phyloP scores from a whole-genome alignment of 768 basidiomycete genomes.

The Leucocoprinus birnbaumii region DNA sequence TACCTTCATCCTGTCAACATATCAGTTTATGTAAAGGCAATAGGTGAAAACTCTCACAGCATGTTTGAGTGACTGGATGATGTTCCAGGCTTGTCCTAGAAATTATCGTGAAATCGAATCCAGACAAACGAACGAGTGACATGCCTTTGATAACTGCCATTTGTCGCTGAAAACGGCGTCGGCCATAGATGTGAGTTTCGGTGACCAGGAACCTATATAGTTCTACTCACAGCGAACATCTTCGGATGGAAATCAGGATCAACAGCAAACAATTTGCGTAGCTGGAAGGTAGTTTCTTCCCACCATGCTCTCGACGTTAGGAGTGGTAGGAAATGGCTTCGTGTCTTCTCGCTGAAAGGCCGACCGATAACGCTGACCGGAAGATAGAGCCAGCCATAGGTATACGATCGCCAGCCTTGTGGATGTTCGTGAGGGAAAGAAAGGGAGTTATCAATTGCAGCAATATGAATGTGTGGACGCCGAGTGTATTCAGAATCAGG shows the following conservation, averaged over 20 bases:
- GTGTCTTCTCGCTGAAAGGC: constrained; percentile 81
- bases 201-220: no score
- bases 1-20: constrained; percentile 70
- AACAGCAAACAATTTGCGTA: constrained; percentile 73
- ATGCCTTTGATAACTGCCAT: constrained; percentile 85
- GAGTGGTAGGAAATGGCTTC: constrained; percentile 78
- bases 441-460: constrained; percentile 91
- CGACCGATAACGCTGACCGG: constrained; percentile 83
- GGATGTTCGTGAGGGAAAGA: constrained; percentile 93
- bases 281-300: constrained; percentile 79
- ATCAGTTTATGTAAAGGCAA: constrained; percentile 2
- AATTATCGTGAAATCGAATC: not conserved
- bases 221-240: constrained; percentile 74
- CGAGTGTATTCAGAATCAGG: constrained; percentile 48
- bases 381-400: constrained; percentile 86
- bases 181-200: not conserved
- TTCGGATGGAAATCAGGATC: constrained; percentile 89
- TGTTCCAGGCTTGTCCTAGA: constrained; percentile 81
- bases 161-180: constrained; percentile 53
- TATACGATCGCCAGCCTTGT: constrained; percentile 72
- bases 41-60: no score
- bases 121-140: not conserved
- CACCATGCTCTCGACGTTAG: constrained; percentile 87
- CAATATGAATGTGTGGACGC: constrained; percentile 83
- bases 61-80: constrained; percentile 81